Conservation (phyloP, 805 yeast species). For the Nakazawaea laoshanensis region DNA sequence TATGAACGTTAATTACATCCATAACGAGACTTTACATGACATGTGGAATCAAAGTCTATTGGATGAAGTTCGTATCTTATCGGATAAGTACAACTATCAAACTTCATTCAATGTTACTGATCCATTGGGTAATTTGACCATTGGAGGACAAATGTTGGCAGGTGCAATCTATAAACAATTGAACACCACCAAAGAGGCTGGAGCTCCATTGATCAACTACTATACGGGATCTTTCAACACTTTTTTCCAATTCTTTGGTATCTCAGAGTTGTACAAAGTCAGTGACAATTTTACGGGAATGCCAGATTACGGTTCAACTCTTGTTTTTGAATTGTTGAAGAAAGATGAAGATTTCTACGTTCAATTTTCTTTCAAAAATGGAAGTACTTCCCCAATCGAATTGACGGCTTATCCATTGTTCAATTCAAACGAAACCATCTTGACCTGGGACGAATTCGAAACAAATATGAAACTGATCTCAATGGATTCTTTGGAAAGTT, state of each 20-base stretch:
- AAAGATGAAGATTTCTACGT: constrained; percentile 24
- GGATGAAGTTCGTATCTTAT: constrained; percentile 23
- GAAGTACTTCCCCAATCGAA: constrained; percentile 27
- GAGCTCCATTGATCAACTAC: constrained; percentile 30
- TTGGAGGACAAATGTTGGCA: constrained; percentile 33
- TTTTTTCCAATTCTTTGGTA: constrained; percentile 31
- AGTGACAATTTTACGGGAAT: constrained; percentile 33
- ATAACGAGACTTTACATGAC: constrained; percentile 27
- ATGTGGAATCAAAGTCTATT: constrained; percentile 23
- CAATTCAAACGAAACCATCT: constrained; percentile 20
- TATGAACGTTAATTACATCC: constrained; percentile 31
- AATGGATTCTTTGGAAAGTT: constrained; percentile 19
- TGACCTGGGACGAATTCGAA: constrained; percentile 29
- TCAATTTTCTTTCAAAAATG: constrained; percentile 37
- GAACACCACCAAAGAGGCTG: constrained; percentile 24
- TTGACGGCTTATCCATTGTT: constrained; percentile 29
- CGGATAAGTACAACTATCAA: constrained; percentile 31
- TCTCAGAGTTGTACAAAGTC: constrained; percentile 24
- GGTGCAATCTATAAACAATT: constrained; percentile 26
- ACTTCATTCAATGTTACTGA: constrained; percentile 23
- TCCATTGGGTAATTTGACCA: constrained; percentile 21
- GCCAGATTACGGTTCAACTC: constrained; percentile 37
- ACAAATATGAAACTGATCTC: constrained; percentile 18
- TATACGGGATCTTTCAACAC: constrained; percentile 37
- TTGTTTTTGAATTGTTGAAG: constrained; percentile 33